Evolutionary conservation across 345 rosid genomes (phyloP), one percentile per base, ranked within the genome.

Genomic region (Euclidium syriacum): DNA sequence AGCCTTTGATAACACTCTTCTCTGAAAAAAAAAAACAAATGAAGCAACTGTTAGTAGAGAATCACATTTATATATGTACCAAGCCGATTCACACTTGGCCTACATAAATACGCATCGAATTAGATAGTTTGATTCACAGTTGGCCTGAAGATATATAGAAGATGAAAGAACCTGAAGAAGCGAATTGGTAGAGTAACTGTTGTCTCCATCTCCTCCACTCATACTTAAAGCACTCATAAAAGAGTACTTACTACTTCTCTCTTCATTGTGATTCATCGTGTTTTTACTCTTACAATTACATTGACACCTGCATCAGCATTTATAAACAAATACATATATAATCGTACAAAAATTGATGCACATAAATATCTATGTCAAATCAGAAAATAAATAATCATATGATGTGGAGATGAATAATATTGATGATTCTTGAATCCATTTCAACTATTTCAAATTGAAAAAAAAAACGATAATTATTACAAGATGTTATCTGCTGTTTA

Each of bases 101-200:
- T 6, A 29, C 33, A 29, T 29, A 29, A n/a, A n/a, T n/a, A n/a
- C n/a, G n/a, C n/a, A n/a, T n/a, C n/a, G n/a, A n/a, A n/a, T n/a
- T n/a, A n/a, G n/a, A n/a, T n/a, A n/a, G n/a, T n/a, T n/a, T n/a
- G 33, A 29, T 5, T 29, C 6, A 29, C n/a, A n/a, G 8, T 10
- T 5, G 33, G 8, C 6, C 4, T 6, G 8, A 7, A 29, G 6
- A 29, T n/a, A 26, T 43, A 36, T 26, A 34, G 44, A 70, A 18
- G 14, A 29, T 33, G 22, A 52, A 35, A 34, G 38, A 6, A 67
- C 75, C 64, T 61, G 68, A 38, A 62, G 69, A 44, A 70, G 51
- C 26, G 64, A 61, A 62, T 70, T 70, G 12, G 27, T 61, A 6
- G 64, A 56, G 56, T 61, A 70, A 57, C 75, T 70, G 27, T 70